phyloP scores from a whole-genome alignment of 345 rosid genomes.

The Lagerstroemia speciosa region DNA sequence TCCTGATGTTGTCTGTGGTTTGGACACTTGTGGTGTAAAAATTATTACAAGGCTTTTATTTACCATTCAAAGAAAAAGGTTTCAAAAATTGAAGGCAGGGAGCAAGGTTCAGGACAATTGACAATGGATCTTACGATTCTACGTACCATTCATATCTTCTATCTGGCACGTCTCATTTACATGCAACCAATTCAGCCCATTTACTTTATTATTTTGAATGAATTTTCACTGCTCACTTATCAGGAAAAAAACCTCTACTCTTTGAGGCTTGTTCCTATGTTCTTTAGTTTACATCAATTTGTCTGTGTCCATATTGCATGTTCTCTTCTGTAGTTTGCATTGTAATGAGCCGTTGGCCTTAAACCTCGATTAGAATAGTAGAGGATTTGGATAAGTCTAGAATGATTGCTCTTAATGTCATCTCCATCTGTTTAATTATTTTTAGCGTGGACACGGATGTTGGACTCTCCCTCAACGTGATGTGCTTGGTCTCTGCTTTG shows the following conservation, averaged over 20 bases:
- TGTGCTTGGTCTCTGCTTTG: constrained; percentile 2
- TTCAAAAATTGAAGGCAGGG: background rate
- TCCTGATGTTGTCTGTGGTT: background rate
- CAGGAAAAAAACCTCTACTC: too few relatives aligned
- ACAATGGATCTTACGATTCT: background rate
- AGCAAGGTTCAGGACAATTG: background rate
- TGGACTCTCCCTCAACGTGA: background rate
- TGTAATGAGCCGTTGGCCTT: background rate
- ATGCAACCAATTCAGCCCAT: background rate
- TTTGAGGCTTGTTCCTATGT: background rate
- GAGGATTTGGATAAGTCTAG: background rate
- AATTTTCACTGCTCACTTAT: background rate
- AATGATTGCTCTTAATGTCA: background rate
- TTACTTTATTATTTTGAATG: background rate
- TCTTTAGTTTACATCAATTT: too few relatives aligned
- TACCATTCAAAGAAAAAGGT: background rate
- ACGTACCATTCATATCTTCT: background rate
- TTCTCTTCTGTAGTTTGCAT: background rate
- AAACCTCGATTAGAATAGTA: background rate
- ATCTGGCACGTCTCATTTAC: background rate
- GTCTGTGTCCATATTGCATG: background rate
- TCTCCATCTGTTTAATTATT: background rate
- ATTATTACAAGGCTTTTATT: background rate
- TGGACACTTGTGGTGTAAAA: background rate
- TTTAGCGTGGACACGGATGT: background rate